Evolutionary conservation across 306 rosid genomes (phyloP), one percentile per base, ranked within the genome.

Genomic region (Carpinus fangiana): DNA sequence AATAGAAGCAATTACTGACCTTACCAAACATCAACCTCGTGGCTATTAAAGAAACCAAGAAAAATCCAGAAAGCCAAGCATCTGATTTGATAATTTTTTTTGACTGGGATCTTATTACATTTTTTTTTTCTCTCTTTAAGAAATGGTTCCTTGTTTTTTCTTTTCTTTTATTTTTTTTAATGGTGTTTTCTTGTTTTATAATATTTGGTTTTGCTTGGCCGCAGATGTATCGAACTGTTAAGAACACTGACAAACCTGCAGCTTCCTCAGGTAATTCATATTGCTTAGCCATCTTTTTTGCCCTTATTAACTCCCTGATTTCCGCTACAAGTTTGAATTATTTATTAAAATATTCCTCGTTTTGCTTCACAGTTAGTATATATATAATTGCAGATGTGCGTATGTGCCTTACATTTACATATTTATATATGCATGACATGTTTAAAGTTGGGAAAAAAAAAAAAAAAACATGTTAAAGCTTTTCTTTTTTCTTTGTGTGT

Each of bases 221-320:
- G 26, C 92, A 92, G 98, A 94, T 94, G 98, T 94, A 90, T 86
- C 73, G 98, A 69, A 94, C 98, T 82, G 97, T 94, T 55, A 94
- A 90, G 88, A 94, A 89, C 83, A 90, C 98, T 78, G 98, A 92
- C 92, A 92, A 88, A 77, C 97, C 92, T 75, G 88, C 89, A 76
- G 89, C 89, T 80, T 90, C 96, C 79, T 89, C 96, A 80, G 98
- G 98, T 94, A 87, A 80, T 79, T 81, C 77, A 31, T 78, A 61
- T 75, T 75, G 54, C 53, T 43, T 12, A 61, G 41, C 28, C 31
- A 17, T 57, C 45, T 2, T 50, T 17, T 4, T 8, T 50, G 31
- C 38, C 70, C 74, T 57, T 52, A 18, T 53, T 70, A 74, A 66
- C 80, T 78, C 83, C 83, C 54, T 59, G 76, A 57, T 80, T 79